Percentiles rank a stretch among this genome's conserved stretches.
Evolutionary conservation across 305 asterid genomes (phyloP).

Genomic region (Solanum aculeatissimum): DNA sequence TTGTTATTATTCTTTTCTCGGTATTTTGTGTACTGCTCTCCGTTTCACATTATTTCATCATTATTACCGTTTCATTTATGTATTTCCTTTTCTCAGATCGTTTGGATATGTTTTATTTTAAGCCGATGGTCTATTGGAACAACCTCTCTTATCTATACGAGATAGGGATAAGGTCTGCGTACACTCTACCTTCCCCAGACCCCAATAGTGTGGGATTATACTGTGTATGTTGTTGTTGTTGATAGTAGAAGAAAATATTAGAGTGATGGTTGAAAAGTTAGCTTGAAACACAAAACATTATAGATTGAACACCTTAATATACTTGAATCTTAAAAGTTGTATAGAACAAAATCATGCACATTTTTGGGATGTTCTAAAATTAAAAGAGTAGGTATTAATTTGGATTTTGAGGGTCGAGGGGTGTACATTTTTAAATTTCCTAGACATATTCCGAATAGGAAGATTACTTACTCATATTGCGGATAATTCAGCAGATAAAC

Average conservation of each 20-base stretch:
- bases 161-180: neutral
- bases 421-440: neutral
- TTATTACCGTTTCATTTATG: neutral
- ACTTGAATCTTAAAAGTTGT: neutral
- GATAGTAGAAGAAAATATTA: neutral
- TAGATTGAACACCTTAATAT: neutral
- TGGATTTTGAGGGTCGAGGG: neutral
- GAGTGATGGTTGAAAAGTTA: neutral
- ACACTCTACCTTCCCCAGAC: neutral
- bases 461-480: neutral
- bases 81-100: neutral
- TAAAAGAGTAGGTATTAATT: neutral
- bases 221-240: neutral
- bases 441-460: neutral
- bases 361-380: neutral
- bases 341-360: neutral
- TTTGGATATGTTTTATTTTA: neutral
- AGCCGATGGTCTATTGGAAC: neutral
- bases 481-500: neutral
- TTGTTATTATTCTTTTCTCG: neutral
- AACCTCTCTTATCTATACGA: neutral
- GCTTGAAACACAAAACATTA: neutral
- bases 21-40: neutral
- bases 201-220: neutral
- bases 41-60: neutral